These are phyloP conservation scores for Rhodotorula sphaerocarpa DNA, from an alignment of 768 basidiomycete species.

Conservation along the genomic window DNA sequence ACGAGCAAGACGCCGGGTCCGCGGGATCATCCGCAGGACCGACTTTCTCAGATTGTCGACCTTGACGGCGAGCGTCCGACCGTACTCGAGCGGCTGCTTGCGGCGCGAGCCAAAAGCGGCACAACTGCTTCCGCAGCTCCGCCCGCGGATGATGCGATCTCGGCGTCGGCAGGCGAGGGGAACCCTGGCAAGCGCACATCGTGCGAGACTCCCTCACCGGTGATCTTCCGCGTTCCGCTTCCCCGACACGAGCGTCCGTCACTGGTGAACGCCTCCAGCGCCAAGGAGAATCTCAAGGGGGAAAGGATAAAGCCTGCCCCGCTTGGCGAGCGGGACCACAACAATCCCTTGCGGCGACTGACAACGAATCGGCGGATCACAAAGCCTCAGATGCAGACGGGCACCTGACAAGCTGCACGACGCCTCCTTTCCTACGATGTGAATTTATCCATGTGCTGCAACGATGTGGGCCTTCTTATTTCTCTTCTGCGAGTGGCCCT, in stretches of 20 bases:
- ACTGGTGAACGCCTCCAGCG: not conserved
- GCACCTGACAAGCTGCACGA: no score
- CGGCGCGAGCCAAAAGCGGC: not conserved
- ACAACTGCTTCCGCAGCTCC: not conserved
- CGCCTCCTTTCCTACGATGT: no score
- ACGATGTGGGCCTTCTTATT: no score
- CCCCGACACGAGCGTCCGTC: not conserved
- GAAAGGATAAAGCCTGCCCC: not conserved
- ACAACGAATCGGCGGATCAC: not conserved
- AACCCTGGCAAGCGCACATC: not conserved
- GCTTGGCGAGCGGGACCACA: conserved; percentile 21
- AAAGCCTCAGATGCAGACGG: no score
- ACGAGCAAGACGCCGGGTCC: conserved; percentile 23
- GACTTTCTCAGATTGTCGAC: conserved; percentile 17
- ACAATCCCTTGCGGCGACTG: not conserved
- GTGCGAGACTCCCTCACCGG: conserved; percentile 8
- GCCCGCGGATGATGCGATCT: not conserved
- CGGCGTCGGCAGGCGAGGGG: not conserved
- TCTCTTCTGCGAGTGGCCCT: no score
- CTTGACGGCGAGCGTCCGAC: conserved; percentile 20
- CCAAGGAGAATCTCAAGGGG: not conserved
- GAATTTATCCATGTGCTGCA: no score
- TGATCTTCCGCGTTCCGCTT: not conserved
- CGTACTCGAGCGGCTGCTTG: conserved; percentile 19
- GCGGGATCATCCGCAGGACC: conserved; percentile 15